phyloP scores from a whole-genome alignment of 305 asterid genomes.

The Solanum chacoense region DNA sequence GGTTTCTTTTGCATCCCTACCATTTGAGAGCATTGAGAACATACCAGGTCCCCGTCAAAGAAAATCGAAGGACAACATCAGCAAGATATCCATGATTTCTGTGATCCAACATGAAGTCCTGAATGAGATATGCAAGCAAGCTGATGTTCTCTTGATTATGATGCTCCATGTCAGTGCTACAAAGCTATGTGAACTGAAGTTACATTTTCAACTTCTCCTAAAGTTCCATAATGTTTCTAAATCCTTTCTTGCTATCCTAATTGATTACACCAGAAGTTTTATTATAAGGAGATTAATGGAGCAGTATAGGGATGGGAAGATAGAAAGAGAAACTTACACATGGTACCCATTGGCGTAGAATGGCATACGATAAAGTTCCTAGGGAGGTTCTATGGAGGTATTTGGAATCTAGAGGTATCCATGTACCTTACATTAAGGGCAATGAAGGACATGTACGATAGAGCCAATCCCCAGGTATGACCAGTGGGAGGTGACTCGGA shows the following conservation, averaged over 20 bases:
- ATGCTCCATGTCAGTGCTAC: not conserved
- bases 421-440: not conserved
- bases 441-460: not conserved
- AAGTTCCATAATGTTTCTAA: not conserved
- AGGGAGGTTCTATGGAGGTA: not conserved
- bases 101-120: not conserved
- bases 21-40: not conserved
- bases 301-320: not conserved
- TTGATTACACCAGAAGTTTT: not conserved
- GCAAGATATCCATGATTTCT: not conserved
- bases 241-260: not conserved
- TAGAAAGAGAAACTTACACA: not conserved
- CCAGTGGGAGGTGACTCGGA: not conserved
- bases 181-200: not conserved
- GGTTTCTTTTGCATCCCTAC: not conserved
- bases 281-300: not conserved
- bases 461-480: not conserved
- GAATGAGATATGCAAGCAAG: not conserved
- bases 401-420: not conserved
- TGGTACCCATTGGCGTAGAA: not conserved
- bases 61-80: not conserved
- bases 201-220: not conserved
- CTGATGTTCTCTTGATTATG: not conserved
- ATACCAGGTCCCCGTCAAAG: not conserved
- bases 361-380: not conserved